These are phyloP conservation scores for Aeschynomene evenia DNA, from an alignment of 306 rosid genomes.

Conservation along the genomic window DNA sequence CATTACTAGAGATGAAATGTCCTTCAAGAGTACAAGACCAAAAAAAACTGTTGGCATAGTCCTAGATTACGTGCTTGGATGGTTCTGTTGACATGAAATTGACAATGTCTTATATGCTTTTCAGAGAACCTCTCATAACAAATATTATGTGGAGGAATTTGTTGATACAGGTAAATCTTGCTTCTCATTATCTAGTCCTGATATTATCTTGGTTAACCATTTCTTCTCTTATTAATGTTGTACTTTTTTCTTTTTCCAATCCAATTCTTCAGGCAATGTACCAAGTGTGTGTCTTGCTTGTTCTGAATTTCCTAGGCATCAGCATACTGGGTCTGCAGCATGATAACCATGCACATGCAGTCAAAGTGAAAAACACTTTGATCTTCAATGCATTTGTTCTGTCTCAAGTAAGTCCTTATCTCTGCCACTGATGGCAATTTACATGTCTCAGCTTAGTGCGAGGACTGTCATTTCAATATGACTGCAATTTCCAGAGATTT, in stretches of 20 bases:
- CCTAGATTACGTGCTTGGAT: not conserved
- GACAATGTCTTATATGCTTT: slow-evolving; percentile 30
- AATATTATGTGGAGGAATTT: slow-evolving; percentile 97
- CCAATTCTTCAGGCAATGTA: slow-evolving; percentile 65
- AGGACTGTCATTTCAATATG: not conserved
- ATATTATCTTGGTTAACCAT: not conserved
- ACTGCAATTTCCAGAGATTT: not conserved
- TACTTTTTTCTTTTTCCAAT: slow-evolving; percentile 3
- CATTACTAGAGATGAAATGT: not conserved
- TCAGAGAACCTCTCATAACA: slow-evolving; percentile 95
- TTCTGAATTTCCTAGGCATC: slow-evolving; percentile 74
- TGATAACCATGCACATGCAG: slow-evolving; percentile 33
- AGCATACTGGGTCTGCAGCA: slow-evolving; percentile 55
- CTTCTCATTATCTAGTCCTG: slow-evolving; percentile 13
- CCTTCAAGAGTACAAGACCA: not conserved
- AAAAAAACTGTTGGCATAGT: not conserved
- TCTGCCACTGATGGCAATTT: not conserved
- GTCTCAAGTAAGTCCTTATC: slow-evolving; percentile 69
- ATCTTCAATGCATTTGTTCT: slow-evolving; percentile 95
- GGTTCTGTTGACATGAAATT: slow-evolving; percentile 15
- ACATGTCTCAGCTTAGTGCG: not conserved
- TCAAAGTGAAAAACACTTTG: slow-evolving; percentile 73
- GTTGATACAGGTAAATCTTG: slow-evolving; percentile 71
- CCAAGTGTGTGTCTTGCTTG: slow-evolving; percentile 82
- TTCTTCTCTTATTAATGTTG: not conserved